Evolutionary conservation across 2,329 filamentous ascomycete genomes (phyloP).

Genomic region (Neonectria sp.): DNA sequence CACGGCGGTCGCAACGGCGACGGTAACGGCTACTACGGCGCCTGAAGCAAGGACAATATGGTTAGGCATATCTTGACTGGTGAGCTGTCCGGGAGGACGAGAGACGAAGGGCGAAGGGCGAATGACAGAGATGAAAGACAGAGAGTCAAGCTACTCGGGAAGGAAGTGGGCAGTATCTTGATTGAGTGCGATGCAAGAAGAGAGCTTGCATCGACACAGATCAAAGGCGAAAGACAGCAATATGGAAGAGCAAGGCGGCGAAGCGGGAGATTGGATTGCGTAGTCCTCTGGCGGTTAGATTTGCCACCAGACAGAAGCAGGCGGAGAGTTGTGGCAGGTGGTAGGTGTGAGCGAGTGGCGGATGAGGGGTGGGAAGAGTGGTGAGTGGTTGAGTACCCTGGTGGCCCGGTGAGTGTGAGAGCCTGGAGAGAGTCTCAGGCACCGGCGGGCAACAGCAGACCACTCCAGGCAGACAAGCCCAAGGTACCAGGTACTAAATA

Average conservation of each 20-base stretch:
- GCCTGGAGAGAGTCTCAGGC: constrained; percentile 31
- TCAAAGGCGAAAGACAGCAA: constrained; percentile 15
- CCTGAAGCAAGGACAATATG: constrained; percentile 68
- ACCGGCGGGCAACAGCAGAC: constrained; percentile 21
- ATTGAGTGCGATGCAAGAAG: constrained; percentile 14
- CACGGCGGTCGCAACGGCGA: constrained; percentile 71
- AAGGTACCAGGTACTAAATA: not conserved
- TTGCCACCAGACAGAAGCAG: constrained; percentile 24
- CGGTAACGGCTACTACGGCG: constrained; percentile 70
- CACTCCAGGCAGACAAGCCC: constrained; percentile 29
- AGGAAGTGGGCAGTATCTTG: constrained; percentile 20
- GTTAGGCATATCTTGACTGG: constrained; percentile 66
- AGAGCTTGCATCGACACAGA: not conserved
- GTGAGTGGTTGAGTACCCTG: constrained; percentile 33
- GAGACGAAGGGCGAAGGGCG: constrained; percentile 2
- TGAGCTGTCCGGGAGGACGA: constrained; percentile 6
- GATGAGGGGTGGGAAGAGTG: constrained; percentile 16
- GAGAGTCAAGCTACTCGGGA: not conserved
- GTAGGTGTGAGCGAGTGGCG: not conserved
- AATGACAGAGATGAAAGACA: constrained; percentile 6
- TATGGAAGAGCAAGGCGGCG: constrained; percentile 20
- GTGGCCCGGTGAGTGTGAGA: constrained; percentile 36
- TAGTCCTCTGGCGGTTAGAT: constrained; percentile 20
- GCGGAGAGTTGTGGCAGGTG: constrained; percentile 14
- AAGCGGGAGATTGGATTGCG: constrained; percentile 27